Evolutionary conservation across 441 rosid species (phyloP), one percentile per base, ranked within the genome.

Genomic region (Francoa sonchifolia): DNA sequence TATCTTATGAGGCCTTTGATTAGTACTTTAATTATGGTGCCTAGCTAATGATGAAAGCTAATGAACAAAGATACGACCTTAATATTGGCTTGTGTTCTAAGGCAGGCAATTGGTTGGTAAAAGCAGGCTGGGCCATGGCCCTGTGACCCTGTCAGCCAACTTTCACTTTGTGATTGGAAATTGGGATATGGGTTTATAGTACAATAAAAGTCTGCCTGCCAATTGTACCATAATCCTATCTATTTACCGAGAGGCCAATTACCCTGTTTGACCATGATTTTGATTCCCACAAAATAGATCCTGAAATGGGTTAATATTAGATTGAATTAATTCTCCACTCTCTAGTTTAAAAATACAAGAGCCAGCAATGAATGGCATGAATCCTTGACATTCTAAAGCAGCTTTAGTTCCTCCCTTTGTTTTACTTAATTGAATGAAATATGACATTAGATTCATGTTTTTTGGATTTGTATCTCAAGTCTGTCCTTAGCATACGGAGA

Each of bases 11-110:
- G n/a, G n/a, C n/a, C n/a, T n/a, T n/a, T n/a, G n/a, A n/a, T n/a
- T n/a, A n/a, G 3, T 18, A n/a, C 23, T 16, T 5, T 2, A 1
- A 29, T 52, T 19, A 39, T 21, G 15, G 4, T 19, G 26, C 20
- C 20, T 1, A 28, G 46, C 46, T 32, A 61, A 50, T 49, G 54
- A 48, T 54, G 21, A 41, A 50, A 46, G 50, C 31, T 4, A 30
- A 45, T 41, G 46, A 31, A 42, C 34, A 43, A 46, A 54, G 43
- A 54, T 49, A 18, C 49, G 51, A 32, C 15, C 39, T 49, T 54
- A 48, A 58, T 31, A 13, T 17, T 46, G 21, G 39, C 42, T 37
- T n/a, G 33, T 30, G 17, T 25, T 32, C 26, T 30, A 11, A 2
- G 25, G 9, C 21, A 21, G 17, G 8, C 10, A 16, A 14, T 28